Percentiles rank a stretch among this genome's conserved stretches.
These are phyloP conservation scores for Pleurotus sapidus DNA, from an alignment of 768 basidiomycete genomes.

Conservation along the genomic window DNA sequence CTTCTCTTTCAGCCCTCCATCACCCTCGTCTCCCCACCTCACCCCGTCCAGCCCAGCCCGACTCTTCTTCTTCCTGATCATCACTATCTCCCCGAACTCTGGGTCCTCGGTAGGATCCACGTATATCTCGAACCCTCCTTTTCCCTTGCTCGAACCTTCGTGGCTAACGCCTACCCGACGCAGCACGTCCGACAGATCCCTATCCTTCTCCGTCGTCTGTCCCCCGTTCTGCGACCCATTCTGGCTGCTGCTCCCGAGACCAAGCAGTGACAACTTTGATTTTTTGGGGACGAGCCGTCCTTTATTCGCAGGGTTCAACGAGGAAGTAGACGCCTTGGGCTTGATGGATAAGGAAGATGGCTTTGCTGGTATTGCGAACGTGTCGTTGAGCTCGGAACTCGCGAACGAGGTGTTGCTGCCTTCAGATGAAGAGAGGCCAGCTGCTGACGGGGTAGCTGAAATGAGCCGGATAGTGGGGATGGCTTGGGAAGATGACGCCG, in stretches of 20 bases:
- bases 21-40: constrained; percentile 59
- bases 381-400: constrained; percentile 17
- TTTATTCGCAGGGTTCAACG: constrained; percentile 19
- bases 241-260: constrained; percentile 18
- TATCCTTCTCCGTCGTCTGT: constrained; percentile 2
- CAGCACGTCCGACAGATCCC: constrained; percentile 61
- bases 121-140: constrained; percentile 66
- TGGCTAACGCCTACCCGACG: constrained; percentile 40
- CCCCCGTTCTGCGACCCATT: neutral
- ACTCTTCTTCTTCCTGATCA: constrained; percentile 78
- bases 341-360: constrained; percentile 32
- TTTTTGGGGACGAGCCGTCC: constrained; percentile 72
- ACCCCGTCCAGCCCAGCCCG: constrained; percentile 57
- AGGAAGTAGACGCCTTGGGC: neutral
- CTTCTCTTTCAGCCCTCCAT: constrained; percentile 8
- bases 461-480: constrained; percentile 70
- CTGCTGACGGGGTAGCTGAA: constrained; percentile 60
- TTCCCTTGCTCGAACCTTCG: constrained; percentile 20
- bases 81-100: constrained; percentile 64
- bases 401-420: constrained; percentile 25
- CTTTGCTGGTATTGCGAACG: constrained; percentile 21
- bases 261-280: constrained; percentile 51
- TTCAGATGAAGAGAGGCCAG: constrained; percentile 35
- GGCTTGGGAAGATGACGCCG: constrained; percentile 15
- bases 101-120: constrained; percentile 66